A percentile compares a stretch with the other conserved stretches of the same genome.
Evolutionary conservation across 495 filamentous ascomycete genomes (phyloP).

Genomic region (Xeromyces bisporus): DNA sequence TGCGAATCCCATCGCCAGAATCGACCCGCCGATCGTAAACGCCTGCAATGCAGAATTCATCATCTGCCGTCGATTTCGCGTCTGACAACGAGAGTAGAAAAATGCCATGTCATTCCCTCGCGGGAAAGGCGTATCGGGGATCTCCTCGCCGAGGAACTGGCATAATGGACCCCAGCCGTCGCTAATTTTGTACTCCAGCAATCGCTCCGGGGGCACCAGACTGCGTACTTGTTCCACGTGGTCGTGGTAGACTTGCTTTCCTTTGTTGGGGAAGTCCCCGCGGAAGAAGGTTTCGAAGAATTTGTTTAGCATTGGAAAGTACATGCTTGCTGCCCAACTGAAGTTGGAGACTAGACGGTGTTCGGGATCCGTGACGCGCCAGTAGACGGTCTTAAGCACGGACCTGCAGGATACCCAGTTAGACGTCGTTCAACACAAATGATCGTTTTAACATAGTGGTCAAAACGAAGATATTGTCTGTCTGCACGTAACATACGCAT

Average conservation of each 20-base stretch:
- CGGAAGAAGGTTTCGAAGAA: conserved; percentile 42
- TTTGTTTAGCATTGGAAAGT: conserved; percentile 42
- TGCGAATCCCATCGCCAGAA: conserved; percentile 24
- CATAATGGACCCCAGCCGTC: conserved; percentile 54
- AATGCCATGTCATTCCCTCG: conserved; percentile 35
- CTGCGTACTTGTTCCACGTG: conserved; percentile 29
- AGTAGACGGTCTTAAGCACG: conserved; percentile 35
- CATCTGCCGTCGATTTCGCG: conserved; percentile 45
- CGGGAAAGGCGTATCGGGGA: conserved; percentile 34
- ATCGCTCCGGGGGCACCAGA: conserved; percentile 27
- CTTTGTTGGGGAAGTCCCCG: conserved; percentile 32
- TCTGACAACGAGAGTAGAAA: conserved; percentile 41
- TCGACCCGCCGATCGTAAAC: conserved; percentile 31
- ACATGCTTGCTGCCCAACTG: conserved; percentile 40
- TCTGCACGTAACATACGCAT: conserved; percentile 19
- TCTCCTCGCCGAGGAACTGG: conserved; percentile 43
- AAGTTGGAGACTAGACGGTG: conserved; percentile 34
- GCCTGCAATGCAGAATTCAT: conserved; percentile 37
- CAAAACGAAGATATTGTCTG: too few species aligned
- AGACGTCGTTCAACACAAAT: not conserved
- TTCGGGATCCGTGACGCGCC: conserved; percentile 39
- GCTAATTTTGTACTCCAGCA: conserved; percentile 48
- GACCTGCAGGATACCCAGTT: conserved; percentile 13
- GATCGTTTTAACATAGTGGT: too few species aligned
- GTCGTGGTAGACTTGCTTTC: conserved; percentile 34